Percentiles rank a stretch among this genome's conserved stretches.
Conservation (phyloP, 2,329 filamentous ascomycete genomes). For the Nemania diffusa region DNA sequence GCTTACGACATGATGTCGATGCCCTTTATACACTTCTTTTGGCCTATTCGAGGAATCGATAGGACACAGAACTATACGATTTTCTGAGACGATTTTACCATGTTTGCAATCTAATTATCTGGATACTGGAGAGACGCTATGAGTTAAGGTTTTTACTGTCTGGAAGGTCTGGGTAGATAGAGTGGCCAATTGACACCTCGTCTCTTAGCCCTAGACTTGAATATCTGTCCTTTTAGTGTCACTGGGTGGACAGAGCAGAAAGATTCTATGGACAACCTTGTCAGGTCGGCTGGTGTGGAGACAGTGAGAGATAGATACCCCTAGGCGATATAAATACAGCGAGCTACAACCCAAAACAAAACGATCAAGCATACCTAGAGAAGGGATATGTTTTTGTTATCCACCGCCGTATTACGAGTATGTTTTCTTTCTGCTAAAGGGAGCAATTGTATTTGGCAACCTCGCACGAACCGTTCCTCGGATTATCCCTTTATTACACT, state of each 20-base stretch:
- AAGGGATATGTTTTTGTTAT: background rate
- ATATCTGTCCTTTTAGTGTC: constrained; percentile 5
- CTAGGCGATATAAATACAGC: constrained; percentile 2
- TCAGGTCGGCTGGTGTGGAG: constrained; percentile 5
- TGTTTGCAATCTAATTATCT: constrained; percentile 18
- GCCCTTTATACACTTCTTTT: constrained; percentile 16
- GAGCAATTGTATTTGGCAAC: background rate
- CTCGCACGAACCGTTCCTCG: background rate
- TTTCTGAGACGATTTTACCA: constrained; percentile 13
- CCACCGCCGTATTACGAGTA: background rate
- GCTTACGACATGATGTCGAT: constrained; percentile 31
- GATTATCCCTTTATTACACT: no score
- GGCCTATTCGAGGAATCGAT: background rate
- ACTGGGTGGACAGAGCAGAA: constrained; percentile 7
- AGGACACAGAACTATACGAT: constrained; percentile 16
- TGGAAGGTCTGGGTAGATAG: background rate
- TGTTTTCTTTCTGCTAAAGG: background rate
- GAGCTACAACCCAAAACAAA: constrained; percentile 3
- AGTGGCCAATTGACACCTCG: background rate
- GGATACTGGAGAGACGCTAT: constrained; percentile 18
- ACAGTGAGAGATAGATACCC: constrained; percentile 31
- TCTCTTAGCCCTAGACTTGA: constrained; percentile 11
- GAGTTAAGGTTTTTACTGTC: constrained; percentile 1
- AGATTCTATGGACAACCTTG: constrained; percentile 14
- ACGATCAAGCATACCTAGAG: no score